Evolutionary conservation across 106 monocot species (phyloP).

Genomic region (Dioscorea zingiberensis): DNA sequence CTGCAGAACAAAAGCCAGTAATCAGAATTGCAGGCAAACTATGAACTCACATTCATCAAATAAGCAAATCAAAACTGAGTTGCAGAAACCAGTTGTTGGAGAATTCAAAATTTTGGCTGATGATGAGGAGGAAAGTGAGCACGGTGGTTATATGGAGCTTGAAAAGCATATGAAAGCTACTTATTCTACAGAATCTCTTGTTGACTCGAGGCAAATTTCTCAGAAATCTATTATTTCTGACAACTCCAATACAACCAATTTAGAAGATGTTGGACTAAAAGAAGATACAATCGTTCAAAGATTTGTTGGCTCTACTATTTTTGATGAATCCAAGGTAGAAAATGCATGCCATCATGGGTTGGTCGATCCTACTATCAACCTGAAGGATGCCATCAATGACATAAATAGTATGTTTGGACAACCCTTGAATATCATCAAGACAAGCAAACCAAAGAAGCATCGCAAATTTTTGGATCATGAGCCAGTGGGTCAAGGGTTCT

Average conservation of each 20-base stretch:
- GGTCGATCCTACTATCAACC: slow-evolving; percentile 83
- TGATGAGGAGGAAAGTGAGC: slow-evolving; percentile 23
- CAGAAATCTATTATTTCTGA: background rate
- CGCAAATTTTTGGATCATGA: slow-evolving; percentile 10
- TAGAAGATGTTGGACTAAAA: slow-evolving; percentile 10
- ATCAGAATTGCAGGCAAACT: background rate
- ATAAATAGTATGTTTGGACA: slow-evolving; percentile 87
- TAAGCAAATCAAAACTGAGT: slow-evolving; percentile 8
- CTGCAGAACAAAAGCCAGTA: background rate
- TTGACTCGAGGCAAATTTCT: background rate
- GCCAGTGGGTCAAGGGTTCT: slow-evolving; percentile 26
- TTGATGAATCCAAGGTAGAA: slow-evolving; percentile 54
- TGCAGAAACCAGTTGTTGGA: slow-evolving; percentile 37
- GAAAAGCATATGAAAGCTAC: background rate
- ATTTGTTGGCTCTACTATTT: slow-evolving; percentile 67
- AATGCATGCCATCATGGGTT: slow-evolving; percentile 91
- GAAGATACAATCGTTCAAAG: slow-evolving; percentile 66
- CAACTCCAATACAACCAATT: background rate
- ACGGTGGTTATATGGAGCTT: slow-evolving; percentile 9
- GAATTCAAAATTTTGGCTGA: slow-evolving; percentile 45
- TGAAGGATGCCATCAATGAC: slow-evolving; percentile 90
- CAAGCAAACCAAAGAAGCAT: slow-evolving; percentile 28
- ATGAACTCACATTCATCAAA: slow-evolving; percentile 3
- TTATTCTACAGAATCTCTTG: background rate
- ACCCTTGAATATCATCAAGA: slow-evolving; percentile 47